Percentiles rank a stretch among this genome's conserved stretches.
These are phyloP conservation scores for Phlyctochytrium planicorne DNA, from an alignment of 192 early-diverging fungal genomes.

Conservation along the genomic window DNA sequence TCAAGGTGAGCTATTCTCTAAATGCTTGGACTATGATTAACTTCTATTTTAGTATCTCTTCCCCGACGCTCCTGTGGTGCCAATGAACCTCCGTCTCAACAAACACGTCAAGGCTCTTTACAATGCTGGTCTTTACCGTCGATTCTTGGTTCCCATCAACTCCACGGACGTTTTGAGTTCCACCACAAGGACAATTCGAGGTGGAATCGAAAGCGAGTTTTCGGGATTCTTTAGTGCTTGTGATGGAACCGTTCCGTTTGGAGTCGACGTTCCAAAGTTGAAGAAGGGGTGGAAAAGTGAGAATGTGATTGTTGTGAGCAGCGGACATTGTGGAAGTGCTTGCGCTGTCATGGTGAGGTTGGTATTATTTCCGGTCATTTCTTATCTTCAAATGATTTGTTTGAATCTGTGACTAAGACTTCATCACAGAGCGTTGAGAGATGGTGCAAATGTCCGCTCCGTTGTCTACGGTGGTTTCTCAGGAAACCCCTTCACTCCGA, in stretches of 20 bases:
- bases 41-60: background rate
- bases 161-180: background rate
- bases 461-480: conserved; percentile 8
- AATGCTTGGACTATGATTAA: background rate
- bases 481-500: conserved; percentile 2
- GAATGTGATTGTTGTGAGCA: conserved; percentile 1
- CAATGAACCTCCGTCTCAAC: background rate
- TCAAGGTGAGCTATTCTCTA: background rate
- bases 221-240: background rate
- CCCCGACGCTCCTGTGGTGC: background rate
- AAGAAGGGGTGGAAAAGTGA: background rate
- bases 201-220: background rate
- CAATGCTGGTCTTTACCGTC: background rate
- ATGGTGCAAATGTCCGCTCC: background rate
- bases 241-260: background rate
- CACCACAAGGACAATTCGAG: background rate
- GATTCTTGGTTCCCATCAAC: background rate
- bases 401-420: background rate
- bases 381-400: background rate
- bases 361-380: background rate
- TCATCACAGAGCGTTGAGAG: background rate
- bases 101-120: background rate
- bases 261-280: background rate
- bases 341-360: background rate
- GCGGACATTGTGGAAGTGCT: conserved; percentile 6